Conservation (phyloP, 73 alveolate species). For the Tetrahymena borealis region DNA sequence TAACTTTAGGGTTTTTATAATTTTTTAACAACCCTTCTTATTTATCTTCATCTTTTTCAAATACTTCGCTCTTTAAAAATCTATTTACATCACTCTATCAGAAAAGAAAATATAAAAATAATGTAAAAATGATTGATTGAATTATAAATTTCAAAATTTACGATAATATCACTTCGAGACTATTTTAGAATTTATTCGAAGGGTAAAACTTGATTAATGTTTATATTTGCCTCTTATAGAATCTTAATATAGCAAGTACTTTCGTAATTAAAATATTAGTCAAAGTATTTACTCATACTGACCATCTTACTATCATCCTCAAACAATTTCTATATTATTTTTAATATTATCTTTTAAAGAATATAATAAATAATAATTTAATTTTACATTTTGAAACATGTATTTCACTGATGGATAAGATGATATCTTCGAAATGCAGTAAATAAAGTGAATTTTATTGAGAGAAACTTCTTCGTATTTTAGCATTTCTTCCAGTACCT, state of each 20-base stretch:
- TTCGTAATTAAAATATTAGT: slow-evolving; percentile 6
- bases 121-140: too few relatives aligned
- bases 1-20: slow-evolving; percentile 16
- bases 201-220: slow-evolving; percentile 10
- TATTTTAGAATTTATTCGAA: slow-evolving; percentile 2
- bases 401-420: neutral
- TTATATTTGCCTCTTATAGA: neutral
- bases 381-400: neutral
- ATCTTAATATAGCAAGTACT: neutral
- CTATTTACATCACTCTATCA: neutral
- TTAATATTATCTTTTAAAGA: neutral
- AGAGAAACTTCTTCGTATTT: neutral
- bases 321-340: neutral
- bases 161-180: neutral
- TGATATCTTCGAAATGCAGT: neutral
- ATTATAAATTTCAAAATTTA: neutral
- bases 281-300: slow-evolving; percentile 9
- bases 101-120: neutral
- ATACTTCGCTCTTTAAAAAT: slow-evolving; percentile 14
- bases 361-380: neutral
- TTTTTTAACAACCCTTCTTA: neutral
- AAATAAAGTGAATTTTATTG: neutral
- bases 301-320: neutral
- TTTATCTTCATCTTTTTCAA: neutral
- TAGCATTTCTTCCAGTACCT: neutral